Base-by-base conservation (phyloP, 2,329 filamentous ascomycete species). In the Cercospora brassicicola region DNA sequence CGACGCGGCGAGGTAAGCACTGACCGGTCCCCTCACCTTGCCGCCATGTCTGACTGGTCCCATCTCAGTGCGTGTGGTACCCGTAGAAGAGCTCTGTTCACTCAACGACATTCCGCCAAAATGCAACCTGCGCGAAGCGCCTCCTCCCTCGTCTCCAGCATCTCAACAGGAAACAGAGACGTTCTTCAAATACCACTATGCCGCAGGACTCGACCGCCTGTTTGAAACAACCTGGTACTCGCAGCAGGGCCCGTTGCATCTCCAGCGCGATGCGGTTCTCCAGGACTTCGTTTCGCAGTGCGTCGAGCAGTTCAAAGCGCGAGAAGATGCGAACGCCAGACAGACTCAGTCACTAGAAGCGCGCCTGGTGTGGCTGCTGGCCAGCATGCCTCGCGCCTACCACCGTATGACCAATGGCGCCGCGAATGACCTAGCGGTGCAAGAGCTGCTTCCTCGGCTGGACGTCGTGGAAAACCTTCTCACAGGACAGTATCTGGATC, bases 141-240 rank as follows among this genome's bases (percentile, higher is more conserved):
- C 74, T 79, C 85, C 74, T 55, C 81, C 79, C 63, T 77, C 84
- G 45, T 77, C 82, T 5, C 78, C 79, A 30, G 77, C 79, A 6
- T 80, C 79, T 67, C 84, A 90, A 62, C 87, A 89, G 73, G 90
- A 94, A 76, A 83, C 91, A 60, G 87, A 89, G 73, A 89, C 93
- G 69, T 82, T 94, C 15, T 96, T 91, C 79, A 86, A 87, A 73
- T 89, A 90, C 72, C 89, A 93, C 71, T 96, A 95, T 78, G 90
- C 89, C 3, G 86, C 86, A 1, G 90, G 89, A 7, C 86, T 95
- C 57, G 89, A 92, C 78, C 86, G 86, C 60, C 90, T 95, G 70
- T 86, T 96, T 70, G 94, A 97, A 78, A 91, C 92, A 6, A 86
- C 85, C 30, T 98, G 94, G 94, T 97, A 92, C 81, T 87, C 82